Percentiles rank a stretch among this genome's conserved stretches.
Conservation (phyloP, 371 early-diverging fungal genomes). For the Encephalitozoon hellem region DNA sequence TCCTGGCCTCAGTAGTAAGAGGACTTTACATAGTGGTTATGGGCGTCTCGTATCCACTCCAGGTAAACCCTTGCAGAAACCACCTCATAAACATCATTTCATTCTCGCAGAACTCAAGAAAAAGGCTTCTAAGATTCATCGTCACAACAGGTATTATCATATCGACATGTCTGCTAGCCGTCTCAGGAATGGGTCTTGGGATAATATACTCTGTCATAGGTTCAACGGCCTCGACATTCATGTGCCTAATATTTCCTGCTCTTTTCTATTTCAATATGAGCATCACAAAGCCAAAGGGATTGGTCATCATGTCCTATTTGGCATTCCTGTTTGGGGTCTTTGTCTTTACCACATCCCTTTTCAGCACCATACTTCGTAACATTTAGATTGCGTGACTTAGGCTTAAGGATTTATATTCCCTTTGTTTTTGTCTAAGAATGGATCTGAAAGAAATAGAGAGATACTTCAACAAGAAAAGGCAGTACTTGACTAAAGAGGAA, state of each 20-base stretch:
- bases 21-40: slow-evolving; percentile 78
- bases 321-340: slow-evolving; percentile 50
- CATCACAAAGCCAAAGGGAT: slow-evolving; percentile 17
- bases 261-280: slow-evolving; percentile 69
- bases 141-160: slow-evolving; percentile 49
- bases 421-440: not conserved
- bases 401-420: not conserved
- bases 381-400: not conserved
- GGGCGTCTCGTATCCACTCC: slow-evolving; percentile 85
- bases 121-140: slow-evolving; percentile 11
- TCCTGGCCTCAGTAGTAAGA: slow-evolving; percentile 65
- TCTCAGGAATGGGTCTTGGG: slow-evolving; percentile 54
- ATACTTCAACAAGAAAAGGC: not conserved
- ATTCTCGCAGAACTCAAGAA: slow-evolving; percentile 3
- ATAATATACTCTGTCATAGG: slow-evolving; percentile 81
- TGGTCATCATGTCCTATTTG: slow-evolving; percentile 27
- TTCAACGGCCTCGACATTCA: slow-evolving; percentile 87
- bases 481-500: not conserved
- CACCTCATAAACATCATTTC: slow-evolving; percentile 71
- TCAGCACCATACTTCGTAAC: slow-evolving; percentile 14
- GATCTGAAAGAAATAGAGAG: not conserved
- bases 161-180: slow-evolving; percentile 39
- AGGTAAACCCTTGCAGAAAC: slow-evolving; percentile 83
- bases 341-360: slow-evolving; percentile 43
- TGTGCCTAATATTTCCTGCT: slow-evolving; percentile 91